Evolutionary conservation across 768 basidiomycete species (phyloP).

Genomic region (Suillus variegatus): DNA sequence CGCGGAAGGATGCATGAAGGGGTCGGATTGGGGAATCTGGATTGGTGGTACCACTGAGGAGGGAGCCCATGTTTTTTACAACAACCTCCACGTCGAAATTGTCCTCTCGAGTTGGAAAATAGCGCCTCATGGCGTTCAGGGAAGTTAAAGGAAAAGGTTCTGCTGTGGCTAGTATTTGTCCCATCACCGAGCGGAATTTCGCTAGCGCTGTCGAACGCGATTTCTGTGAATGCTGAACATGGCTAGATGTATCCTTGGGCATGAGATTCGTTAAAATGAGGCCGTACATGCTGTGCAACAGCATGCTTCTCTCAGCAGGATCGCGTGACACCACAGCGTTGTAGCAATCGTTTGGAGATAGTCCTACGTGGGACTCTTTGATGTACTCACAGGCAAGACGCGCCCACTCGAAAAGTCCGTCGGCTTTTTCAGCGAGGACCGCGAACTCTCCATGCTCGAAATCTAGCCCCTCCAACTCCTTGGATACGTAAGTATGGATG

Average conservation of each 20-base stretch:
- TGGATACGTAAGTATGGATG: background rate
- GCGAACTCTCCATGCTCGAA: background rate
- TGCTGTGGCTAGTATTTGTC: constrained; percentile 1
- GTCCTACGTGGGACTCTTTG: background rate
- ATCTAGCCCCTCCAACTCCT: background rate
- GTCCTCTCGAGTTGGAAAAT: background rate
- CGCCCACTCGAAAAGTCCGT: constrained; percentile 7
- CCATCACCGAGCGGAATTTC: constrained; percentile 1
- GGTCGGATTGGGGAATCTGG: constrained; percentile 13
- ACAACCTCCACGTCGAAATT: background rate
- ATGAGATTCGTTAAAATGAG: constrained; percentile 1
- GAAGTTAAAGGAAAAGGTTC: constrained; percentile 3
- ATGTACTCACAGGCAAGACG: constrained; percentile 10
- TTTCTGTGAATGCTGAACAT: background rate
- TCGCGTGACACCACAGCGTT: background rate
- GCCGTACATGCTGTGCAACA: background rate
- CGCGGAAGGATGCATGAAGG: constrained; percentile 31
- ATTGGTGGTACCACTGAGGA: constrained; percentile 9
- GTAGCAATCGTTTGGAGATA: background rate
- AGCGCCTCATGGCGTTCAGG: background rate
- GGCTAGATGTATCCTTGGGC: background rate
- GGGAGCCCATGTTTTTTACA: constrained; percentile 6
- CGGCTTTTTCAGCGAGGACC: background rate
- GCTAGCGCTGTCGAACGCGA: background rate
- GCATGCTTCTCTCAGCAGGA: background rate